A percentile compares a stretch with the other conserved stretches of the same genome.
phyloP scores from a whole-genome alignment of 2,329 filamentous ascomycete genomes.

The Epichloe gansuensis region DNA sequence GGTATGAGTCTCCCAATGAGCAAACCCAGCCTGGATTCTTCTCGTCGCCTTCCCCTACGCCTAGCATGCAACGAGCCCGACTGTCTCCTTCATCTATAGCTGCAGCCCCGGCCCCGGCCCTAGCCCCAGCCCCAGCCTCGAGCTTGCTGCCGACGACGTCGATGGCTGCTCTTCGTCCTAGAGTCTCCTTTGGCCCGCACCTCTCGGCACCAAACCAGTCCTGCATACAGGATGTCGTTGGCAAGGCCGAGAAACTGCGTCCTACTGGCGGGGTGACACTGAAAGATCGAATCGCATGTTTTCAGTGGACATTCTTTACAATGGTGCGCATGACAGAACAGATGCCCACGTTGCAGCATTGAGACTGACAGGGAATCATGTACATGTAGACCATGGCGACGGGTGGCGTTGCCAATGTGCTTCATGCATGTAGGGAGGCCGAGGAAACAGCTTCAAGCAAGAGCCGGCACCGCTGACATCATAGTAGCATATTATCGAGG shows the following conservation, averaged over 20 bases:
- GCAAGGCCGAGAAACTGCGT: slow-evolving; percentile 16
- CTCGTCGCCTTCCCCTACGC: slow-evolving; percentile 9
- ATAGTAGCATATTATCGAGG: slow-evolving; percentile 18
- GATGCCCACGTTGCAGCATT: background rate
- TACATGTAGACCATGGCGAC: slow-evolving; percentile 32
- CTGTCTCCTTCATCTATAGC: background rate
- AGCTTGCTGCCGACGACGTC: background rate
- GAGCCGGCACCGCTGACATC: background rate
- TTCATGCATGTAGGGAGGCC: slow-evolving; percentile 23
- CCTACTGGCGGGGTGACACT: slow-evolving; percentile 27
- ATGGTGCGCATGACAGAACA: slow-evolving; percentile 16
- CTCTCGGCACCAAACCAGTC: slow-evolving; percentile 3
- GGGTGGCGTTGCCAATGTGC: slow-evolving; percentile 43
- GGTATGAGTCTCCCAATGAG: slow-evolving; percentile 28
- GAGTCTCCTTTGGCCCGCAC: background rate
- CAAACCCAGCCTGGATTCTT: slow-evolving; percentile 19
- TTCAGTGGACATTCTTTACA: slow-evolving; percentile 69
- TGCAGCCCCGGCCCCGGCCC: background rate
- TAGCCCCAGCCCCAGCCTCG: too few relatives aligned
- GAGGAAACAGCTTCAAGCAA: background rate
- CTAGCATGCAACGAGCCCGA: background rate
- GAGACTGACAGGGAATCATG: background rate
- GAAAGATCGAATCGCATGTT: slow-evolving; percentile 38
- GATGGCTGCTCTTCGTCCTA: background rate
- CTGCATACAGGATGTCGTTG: slow-evolving; percentile 23